Conservation (phyloP, 129 eudicot species). For the Saposhnikovia divaricata region DNA sequence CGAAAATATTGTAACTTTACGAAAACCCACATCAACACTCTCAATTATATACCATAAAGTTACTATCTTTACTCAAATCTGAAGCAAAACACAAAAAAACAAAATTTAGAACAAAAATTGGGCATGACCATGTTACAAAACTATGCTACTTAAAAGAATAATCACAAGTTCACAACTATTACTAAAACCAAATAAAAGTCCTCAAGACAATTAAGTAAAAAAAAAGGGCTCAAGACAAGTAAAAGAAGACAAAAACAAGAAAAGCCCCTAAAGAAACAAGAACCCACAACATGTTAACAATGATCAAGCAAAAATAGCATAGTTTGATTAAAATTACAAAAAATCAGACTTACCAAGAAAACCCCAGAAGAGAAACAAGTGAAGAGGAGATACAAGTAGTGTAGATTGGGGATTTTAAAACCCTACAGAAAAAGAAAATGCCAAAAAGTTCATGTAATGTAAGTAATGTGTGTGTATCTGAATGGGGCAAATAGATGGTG, state of each 20-base stretch:
- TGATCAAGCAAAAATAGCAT: not conserved
- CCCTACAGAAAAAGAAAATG: not conserved
- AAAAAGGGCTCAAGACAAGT: not conserved
- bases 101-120: too few species aligned
- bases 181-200: too few species aligned
- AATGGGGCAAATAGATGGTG: not conserved
- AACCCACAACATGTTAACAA: not conserved
- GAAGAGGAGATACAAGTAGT: not conserved
- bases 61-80: not conserved
- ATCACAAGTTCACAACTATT: too few species aligned
- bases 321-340: not conserved
- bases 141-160: too few species aligned
- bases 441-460: not conserved
- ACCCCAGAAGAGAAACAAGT: conserved; percentile 6
- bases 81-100: too few species aligned
- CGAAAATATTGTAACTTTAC: not conserved
- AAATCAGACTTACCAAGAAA: not conserved
- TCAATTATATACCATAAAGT: not conserved
- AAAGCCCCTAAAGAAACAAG: not conserved
- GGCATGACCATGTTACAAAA: too few species aligned
- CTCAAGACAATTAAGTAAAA: too few species aligned
- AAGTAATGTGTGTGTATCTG: too few species aligned
- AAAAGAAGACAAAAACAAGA: not conserved
- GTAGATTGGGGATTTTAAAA: not conserved
- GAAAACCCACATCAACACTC: not conserved